Conservation (phyloP, 371 early-diverging fungal species). For the Capniomyces stellatus region DNA sequence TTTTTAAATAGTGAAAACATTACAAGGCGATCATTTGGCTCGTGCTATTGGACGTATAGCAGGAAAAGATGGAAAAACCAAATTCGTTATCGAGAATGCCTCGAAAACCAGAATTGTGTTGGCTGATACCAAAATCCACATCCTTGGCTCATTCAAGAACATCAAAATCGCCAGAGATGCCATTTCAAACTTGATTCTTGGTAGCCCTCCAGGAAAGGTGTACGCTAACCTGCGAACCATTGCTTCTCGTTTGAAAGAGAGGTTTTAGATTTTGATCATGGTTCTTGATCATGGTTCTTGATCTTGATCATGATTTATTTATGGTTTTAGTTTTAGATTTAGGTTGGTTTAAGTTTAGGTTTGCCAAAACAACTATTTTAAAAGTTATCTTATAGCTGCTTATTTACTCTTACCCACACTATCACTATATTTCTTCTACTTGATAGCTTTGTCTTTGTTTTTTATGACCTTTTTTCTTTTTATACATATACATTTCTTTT, state of each 20-base stretch:
- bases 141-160: conserved; percentile 92
- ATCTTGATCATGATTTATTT: not conserved
- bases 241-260: conserved; percentile 81
- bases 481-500: too few species aligned
- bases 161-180: conserved; percentile 96
- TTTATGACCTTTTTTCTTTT: too few species aligned
- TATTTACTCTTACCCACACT: too few species aligned
- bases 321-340: too few species aligned
- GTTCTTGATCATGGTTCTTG: too few species aligned
- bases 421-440: too few species aligned
- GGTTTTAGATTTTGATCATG: conserved; percentile 31
- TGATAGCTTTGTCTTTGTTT: too few species aligned
- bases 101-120: conserved; percentile 93
- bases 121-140: conserved; percentile 93
- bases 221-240: conserved; percentile 78
- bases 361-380: too few species aligned
- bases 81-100: conserved; percentile 92
- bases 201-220: conserved; percentile 96
- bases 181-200: conserved; percentile 86
- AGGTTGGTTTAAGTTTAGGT: too few species aligned
- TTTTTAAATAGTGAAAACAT: conserved; percentile 63
- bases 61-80: conserved; percentile 96
- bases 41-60: conserved; percentile 99
- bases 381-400: too few species aligned
- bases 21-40: conserved; percentile 89